Base-by-base conservation (phyloP, 169 alveolate genomes). In the Hepatocystis sp. region DNA sequence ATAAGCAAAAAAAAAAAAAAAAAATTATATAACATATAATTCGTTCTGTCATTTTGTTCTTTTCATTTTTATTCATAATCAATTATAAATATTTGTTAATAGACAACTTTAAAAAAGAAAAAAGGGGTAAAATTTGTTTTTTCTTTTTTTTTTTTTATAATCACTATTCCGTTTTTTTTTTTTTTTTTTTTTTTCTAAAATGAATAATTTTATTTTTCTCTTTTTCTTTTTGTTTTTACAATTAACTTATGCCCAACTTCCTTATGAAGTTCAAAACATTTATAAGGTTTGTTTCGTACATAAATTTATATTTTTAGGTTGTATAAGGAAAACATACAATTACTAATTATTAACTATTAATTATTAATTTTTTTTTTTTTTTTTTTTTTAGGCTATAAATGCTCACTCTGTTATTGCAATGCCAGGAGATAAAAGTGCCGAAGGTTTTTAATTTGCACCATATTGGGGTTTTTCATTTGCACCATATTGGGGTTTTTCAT, bases 221-320 rank as follows among this genome's bases (percentile, higher is more conserved):
- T 36, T 49, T 23, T 49, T 49, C 10, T 46, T 19, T 30, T 49
- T 66, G 30, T 49, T 66, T 27, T 78, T n/a, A n/a, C n/a, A 55
- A 32, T 27, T 32, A 28, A 67, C 49, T 25, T 46, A 49, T 17
- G 89, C 67, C 15, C 89, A 78, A 78, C 30, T 78, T 15, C 84
- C 89, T 8, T 78, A 78, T 27, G 84, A 78, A 15, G 84, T 78
- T 34, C 84, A 46, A 42, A 39, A 63, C n/a, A 78, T 78, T n/a
- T 78, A 78, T 19, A 78, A 78, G 89, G 89, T 78, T 58, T 21
- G 32, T 27, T 23, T 60, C 23, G 4, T 13, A n/a, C 11, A 11
- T 7, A 7, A 40, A 10, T 8, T 17, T 25, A 36, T 28, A 11
- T n/a, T n/a, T n/a, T n/a, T n/a, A n/a, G n/a, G n/a, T n/a, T n/a